Conservation (phyloP, 345 rosid species). For the Eucalyptus sp. region DNA sequence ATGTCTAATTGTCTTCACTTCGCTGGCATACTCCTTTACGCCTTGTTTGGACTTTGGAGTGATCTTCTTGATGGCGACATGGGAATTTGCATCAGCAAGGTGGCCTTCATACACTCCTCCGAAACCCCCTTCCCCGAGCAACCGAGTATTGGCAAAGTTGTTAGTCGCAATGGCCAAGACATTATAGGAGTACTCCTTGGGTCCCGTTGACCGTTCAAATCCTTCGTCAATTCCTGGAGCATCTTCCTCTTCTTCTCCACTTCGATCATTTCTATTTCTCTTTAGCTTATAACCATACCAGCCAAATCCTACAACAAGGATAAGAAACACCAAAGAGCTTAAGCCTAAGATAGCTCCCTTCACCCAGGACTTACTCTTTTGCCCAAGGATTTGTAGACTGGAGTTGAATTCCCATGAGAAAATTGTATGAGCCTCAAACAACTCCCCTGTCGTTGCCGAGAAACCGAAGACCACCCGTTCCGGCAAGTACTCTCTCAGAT, state of each 20-base stretch:
- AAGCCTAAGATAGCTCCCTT: background rate
- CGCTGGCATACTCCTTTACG: too few relatives aligned
- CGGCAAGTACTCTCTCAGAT: rapidly evolving
- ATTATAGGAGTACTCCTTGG: too few relatives aligned
- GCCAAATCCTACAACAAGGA: background rate
- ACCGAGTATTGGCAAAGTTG: background rate
- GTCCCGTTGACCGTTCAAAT: background rate
- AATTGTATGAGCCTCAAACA: background rate
- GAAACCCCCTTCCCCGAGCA: too few relatives aligned
- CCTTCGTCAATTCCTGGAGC: background rate
- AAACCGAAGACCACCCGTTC: background rate
- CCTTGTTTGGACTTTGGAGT: too few relatives aligned
- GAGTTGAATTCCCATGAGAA: background rate
- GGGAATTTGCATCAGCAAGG: too few relatives aligned
- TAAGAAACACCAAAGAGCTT: background rate
- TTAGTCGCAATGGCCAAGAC: rapidly evolving
- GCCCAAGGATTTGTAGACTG: background rate
- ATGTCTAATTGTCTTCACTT: too few relatives aligned
- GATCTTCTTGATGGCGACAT: too few relatives aligned
- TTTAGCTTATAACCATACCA: background rate
- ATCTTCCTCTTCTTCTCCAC: background rate
- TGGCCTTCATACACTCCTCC: too few relatives aligned
- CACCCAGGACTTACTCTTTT: too few relatives aligned
- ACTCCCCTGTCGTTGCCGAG: background rate
- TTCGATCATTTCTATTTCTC: background rate